Evolutionary conservation across 768 basidiomycete genomes (phyloP), one percentile per base, ranked within the genome.

Genomic region (Panaeolus cyanescens): DNA sequence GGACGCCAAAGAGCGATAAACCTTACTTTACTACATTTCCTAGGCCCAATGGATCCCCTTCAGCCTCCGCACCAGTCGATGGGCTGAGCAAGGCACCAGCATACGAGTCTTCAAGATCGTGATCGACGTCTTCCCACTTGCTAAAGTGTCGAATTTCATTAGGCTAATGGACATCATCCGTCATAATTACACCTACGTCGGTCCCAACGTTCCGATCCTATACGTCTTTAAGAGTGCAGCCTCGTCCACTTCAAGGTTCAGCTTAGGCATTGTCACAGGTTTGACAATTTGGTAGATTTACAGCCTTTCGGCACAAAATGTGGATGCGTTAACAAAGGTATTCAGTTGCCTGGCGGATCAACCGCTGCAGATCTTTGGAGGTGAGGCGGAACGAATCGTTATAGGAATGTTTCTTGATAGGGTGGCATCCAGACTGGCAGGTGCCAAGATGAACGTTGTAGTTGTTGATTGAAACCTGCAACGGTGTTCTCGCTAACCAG

Each of bases 71-170:
- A n/a, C 76, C 79, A 28, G 79, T 71, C 4, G 76, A 74, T 17
- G 79, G 75, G 50, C 85, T 89, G 30, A 85, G 81, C 59, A 93
- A 76, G 13, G 86, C 81, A 7, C 87, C 89, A 9, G 91, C 89
- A 15, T 92, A 74, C 0, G 91, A 85, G 64, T 92, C 89, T 67
- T 91, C 90, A 19, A 87, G 75, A 61, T 96, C 93, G 75, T 95
- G 87, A 70, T 95, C 91, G 2, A 94, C 82, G 56, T 93, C 91
- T 72, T 96, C 93, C 95, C 95, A 97, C 75, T 87, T 82, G 65
- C 93, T 94, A 65, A 59, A 54, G 28, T 28, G 36, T 33, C 30
- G 30, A 32, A 55, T 32, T n/a, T n/a, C n/a, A 55, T 55, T n/a
- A 32, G n/a, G 17, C 32, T 20, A 39, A 5, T 55, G n/a, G 54